Percentiles rank a stretch among this genome's conserved stretches.
These are phyloP conservation scores for Harringtonia lauricola DNA, from an alignment of 2,329 filamentous ascomycete genomes.

Conservation along the genomic window DNA sequence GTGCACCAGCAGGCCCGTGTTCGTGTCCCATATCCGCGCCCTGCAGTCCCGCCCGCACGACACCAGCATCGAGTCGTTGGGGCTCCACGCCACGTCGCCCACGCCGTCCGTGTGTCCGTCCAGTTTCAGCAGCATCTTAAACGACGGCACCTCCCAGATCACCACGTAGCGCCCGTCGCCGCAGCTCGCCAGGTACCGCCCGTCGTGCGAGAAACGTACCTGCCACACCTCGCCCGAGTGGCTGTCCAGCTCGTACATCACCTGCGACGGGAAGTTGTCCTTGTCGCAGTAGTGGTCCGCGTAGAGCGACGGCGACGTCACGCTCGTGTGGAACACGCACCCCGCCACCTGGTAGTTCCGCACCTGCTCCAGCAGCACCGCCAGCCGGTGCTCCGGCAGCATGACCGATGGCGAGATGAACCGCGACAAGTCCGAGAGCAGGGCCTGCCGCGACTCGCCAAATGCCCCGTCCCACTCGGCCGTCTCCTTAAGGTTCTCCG, in stretches of 20 bases:
- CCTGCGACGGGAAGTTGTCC: conserved; percentile 65
- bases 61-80: conserved; percentile 76
- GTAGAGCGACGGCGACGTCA: conserved; percentile 71
- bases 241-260: conserved; percentile 58
- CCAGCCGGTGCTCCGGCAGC: conserved; percentile 86
- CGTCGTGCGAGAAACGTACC: conserved; percentile 81
- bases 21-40: conserved; percentile 65
- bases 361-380: conserved; percentile 68
- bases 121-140: conserved; percentile 51
- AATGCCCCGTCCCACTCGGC: conserved; percentile 77
- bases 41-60: conserved; percentile 68
- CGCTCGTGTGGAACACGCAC: conserved; percentile 83
- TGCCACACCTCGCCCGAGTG: conserved; percentile 85
- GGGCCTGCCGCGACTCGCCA: conserved; percentile 59
- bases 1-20: conserved; percentile 54
- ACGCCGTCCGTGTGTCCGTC: conserved; percentile 60
- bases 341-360: conserved; percentile 73
- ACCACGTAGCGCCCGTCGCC: conserved; percentile 64
- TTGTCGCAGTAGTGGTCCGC: conserved; percentile 77
- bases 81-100: conserved; percentile 80
- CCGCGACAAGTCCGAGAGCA: conserved; percentile 77
- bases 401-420: conserved; percentile 94
- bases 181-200: conserved; percentile 69
- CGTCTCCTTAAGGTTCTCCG: conserved; percentile 63
- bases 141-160: conserved; percentile 70